Evolutionary conservation across 345 rosid genomes (phyloP).

Genomic region (Brassica juncea): DNA sequence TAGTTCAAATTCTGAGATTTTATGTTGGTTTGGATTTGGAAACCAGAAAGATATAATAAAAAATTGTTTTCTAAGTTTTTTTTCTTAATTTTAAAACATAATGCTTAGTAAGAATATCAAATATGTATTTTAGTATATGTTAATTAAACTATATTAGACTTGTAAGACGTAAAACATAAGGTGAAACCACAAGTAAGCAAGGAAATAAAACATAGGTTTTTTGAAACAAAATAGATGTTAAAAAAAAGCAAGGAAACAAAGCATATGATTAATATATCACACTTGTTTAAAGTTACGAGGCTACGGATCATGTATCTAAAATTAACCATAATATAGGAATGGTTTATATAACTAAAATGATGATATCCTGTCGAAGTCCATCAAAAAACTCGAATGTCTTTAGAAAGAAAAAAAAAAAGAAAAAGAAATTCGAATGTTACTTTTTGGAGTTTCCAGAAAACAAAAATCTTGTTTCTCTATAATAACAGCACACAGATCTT

Average conservation of each 20-base stretch:
- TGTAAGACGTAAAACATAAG: not conserved
- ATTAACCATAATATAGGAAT: not conserved
- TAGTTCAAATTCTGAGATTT: too few relatives aligned
- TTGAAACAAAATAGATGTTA: not conserved
- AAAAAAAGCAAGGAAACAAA: not conserved
- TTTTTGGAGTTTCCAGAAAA: not conserved
- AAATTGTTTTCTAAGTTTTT: too few relatives aligned
- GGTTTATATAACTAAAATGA: not conserved
- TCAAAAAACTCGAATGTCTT: too few relatives aligned
- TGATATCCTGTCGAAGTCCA: not conserved
- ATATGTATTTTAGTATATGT: not conserved
- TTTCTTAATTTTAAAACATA: too few relatives aligned
- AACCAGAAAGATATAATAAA: too few relatives aligned
- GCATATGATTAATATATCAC: not conserved
- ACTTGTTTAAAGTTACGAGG: not conserved
- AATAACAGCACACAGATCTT: too few relatives aligned
- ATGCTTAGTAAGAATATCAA: too few relatives aligned
- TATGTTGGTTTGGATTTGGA: too few relatives aligned
- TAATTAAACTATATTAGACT: not conserved
- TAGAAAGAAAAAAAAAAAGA: too few relatives aligned
- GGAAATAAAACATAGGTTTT: not conserved
- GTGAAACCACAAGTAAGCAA: not conserved
- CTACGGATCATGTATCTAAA: not conserved
- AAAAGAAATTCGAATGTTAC: too few relatives aligned
- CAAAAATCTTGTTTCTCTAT: not conserved